Base-by-base conservation (phyloP, 2,329 filamentous ascomycete species). In the Paraphoma sp. region DNA sequence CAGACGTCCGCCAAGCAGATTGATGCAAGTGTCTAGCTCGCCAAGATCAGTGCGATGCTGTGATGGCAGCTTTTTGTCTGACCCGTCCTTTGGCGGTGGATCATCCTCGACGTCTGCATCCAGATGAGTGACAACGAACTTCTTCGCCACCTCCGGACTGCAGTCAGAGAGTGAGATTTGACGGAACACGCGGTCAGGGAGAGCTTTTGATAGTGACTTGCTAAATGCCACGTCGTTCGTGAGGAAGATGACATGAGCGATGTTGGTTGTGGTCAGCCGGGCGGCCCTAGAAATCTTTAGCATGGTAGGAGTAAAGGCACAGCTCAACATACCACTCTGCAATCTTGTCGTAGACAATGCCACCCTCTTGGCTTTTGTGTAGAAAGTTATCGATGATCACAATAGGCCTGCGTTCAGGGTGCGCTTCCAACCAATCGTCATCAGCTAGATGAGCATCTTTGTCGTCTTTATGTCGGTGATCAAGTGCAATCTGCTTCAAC, bases 191-290 rank as follows among this genome's bases (percentile, higher is more conserved):
- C 95, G 87, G 70, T 97, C 94, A 0, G 95, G 95, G 17, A 99
- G 83, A 0, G 92, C 91, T 72, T 92, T 95, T 56, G 90, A 88
- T 2, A 98, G 81, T 0, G 91, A 89, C 75, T 98, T 98, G 48
- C 90, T 89, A 77, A 92, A 97, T 0, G 92, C 91, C 1, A 92
- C 86, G 62, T 98, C 94, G 54, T 90, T 92, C 0, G 94, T 97
- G 38, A 99, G 82, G 81, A 98, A 97, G 54, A 99, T 89, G 54
- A 98, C 93, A 75, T 98, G 95, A 0, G 94, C 94, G 43, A 96
- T 84, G 63, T 97, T 97, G 50, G 89, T 89, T 45, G 92, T 91
- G 0, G 95, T 93, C 29, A 97, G 80, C 1, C 87, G 83, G 4
- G 95, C 93, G 1, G 93, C 93, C 92, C 75, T 78, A 31, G 5